These are phyloP conservation scores for Amylostereum areolatum DNA, from an alignment of 1,284 basidiomycete species.

Conservation along the genomic window DNA sequence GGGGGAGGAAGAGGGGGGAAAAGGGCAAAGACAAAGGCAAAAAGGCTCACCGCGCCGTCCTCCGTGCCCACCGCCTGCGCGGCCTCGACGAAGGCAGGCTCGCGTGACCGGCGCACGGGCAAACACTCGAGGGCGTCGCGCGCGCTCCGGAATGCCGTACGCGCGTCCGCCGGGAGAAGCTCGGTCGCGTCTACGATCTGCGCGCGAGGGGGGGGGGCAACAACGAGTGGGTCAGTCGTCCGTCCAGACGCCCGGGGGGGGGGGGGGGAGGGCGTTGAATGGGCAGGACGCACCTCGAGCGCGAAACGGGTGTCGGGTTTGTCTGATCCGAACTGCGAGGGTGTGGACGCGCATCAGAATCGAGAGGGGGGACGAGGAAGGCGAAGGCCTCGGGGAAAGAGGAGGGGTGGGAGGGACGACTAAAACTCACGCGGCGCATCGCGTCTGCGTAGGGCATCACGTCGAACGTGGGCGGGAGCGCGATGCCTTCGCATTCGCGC, in stretches of 20 bases:
- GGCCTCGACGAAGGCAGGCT: slow-evolving; percentile 11
- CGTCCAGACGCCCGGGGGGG: too few relatives aligned
- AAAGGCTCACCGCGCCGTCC: slow-evolving; percentile 9
- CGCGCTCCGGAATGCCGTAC: slow-evolving; percentile 8
- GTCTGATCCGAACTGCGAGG: slow-evolving; percentile 82
- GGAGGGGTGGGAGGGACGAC: neutral
- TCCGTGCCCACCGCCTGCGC: slow-evolving; percentile 10
- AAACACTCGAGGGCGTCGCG: slow-evolving; percentile 53
- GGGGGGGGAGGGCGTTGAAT: too few relatives aligned
- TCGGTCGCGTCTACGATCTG: slow-evolving; percentile 19
- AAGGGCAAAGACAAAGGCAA: too few relatives aligned
- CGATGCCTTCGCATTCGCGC: slow-evolving; percentile 53
- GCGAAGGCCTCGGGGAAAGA: slow-evolving; percentile 2
- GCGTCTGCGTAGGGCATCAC: slow-evolving; percentile 85
- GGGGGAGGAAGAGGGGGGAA: too few relatives aligned
- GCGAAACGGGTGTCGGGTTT: slow-evolving; percentile 91
- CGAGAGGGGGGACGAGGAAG: slow-evolving; percentile 4
- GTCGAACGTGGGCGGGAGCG: slow-evolving; percentile 55
- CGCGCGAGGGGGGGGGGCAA: slow-evolving; percentile 37
- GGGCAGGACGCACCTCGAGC: slow-evolving; percentile 55
- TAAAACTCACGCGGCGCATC: slow-evolving; percentile 66
- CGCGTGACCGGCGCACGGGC: slow-evolving; percentile 32
- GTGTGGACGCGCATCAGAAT: too few relatives aligned
- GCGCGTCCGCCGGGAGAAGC: slow-evolving; percentile 20
- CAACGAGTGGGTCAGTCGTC: slow-evolving; percentile 12